phyloP scores from a whole-genome alignment of 2,329 filamentous ascomycete species.

The Aspergillus ustus region DNA sequence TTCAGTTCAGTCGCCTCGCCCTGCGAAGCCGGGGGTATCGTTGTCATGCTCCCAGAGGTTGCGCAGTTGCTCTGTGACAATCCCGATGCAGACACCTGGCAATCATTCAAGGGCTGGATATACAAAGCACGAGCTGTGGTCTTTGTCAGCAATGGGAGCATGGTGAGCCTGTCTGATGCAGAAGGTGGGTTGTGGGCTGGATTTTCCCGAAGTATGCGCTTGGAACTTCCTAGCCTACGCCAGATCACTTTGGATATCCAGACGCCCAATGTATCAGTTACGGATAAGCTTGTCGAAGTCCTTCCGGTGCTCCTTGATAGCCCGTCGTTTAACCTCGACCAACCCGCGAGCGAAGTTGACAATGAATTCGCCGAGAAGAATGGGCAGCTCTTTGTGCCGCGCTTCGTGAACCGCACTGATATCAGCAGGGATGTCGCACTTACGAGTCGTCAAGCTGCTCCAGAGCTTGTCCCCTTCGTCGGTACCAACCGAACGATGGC shows the following conservation, averaged over 20 bases:
- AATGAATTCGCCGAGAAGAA: constrained; percentile 11
- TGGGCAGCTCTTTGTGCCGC: constrained; percentile 13
- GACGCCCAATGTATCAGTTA: constrained; percentile 1
- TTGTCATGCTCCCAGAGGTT: constrained; percentile 16
- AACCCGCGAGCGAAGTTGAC: constrained; percentile 4
- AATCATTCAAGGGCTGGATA: constrained; percentile 10
- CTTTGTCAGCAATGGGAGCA: constrained; percentile 11
- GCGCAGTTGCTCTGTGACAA: constrained; percentile 5
- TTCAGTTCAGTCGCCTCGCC: background rate
- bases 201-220: constrained; percentile 2
- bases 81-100: constrained; percentile 1
- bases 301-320: constrained; percentile 1
- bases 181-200: constrained; percentile 13
- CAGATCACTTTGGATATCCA: constrained; percentile 10
- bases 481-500: background rate
- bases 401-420: constrained; percentile 4
- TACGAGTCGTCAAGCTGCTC: background rate
- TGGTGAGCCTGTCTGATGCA: constrained; percentile 5
- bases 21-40: background rate
- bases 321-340: constrained; percentile 7
- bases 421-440: constrained; percentile 8
- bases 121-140: constrained; percentile 4
- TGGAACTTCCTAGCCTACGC: constrained; percentile 11
- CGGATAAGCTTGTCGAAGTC: constrained; percentile 7
- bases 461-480: constrained; percentile 9